phyloP scores from a whole-genome alignment of 345 rosid genomes.

The Pugionium cornutum region DNA sequence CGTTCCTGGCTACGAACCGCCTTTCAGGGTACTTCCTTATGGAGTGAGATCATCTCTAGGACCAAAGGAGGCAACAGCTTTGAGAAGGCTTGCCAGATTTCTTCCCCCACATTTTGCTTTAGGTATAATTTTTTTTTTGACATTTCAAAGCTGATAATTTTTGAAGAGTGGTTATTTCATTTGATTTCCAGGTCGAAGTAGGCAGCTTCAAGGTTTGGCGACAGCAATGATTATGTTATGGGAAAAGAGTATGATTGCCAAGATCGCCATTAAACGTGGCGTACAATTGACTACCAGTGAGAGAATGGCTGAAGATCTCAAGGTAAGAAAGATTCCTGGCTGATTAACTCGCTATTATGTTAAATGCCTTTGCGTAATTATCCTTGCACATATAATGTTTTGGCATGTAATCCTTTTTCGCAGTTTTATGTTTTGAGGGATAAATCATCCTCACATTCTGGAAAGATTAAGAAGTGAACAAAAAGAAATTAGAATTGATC shows the following conservation, averaged over 20 bases:
- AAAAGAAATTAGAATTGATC: neutral
- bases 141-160: slow-evolving; percentile 10
- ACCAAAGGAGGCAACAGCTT: slow-evolving; percentile 67
- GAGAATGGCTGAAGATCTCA: slow-evolving; percentile 95
- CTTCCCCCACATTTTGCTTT: slow-evolving; percentile 93
- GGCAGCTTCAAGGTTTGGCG: slow-evolving; percentile 92
- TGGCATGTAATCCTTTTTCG: slow-evolving; percentile 6
- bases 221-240: slow-evolving; percentile 78
- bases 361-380: slow-evolving; percentile 8
- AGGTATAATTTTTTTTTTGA: slow-evolving; percentile 46
- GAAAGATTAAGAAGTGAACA: neutral
- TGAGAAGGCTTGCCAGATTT: slow-evolving; percentile 75
- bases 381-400: slow-evolving; percentile 3
- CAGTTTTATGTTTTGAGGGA: neutral
- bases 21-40: slow-evolving; percentile 89
- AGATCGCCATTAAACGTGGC: slow-evolving; percentile 85
- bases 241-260: slow-evolving; percentile 89
- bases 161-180: slow-evolving; percentile 24
- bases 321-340: slow-evolving; percentile 50
- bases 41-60: slow-evolving; percentile 70
- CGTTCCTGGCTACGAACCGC: slow-evolving; percentile 73
- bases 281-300: slow-evolving; percentile 89
- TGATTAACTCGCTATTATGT: neutral
- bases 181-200: slow-evolving; percentile 71
- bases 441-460: neutral